phyloP scores from a whole-genome alignment of 345 rosid species.

The Adansonia digitata region DNA sequence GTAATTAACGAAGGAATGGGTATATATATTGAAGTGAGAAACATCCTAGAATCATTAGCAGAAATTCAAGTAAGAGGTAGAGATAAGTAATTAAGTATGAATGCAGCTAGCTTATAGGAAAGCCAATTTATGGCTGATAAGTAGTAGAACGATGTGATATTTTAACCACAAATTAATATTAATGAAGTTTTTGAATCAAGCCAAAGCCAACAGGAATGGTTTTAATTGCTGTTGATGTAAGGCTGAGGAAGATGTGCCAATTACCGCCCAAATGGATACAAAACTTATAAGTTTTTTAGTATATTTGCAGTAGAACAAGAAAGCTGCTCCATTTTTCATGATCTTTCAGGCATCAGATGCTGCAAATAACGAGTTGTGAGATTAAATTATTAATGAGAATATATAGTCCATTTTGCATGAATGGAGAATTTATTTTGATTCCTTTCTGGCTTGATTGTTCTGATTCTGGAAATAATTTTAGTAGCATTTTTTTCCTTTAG shows the following conservation, averaged over 20 bases:
- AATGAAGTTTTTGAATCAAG: not conserved
- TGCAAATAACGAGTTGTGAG: not conserved
- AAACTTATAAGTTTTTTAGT: no score
- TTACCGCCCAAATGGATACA: not conserved
- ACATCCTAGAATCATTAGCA: not conserved
- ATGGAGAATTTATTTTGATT: not conserved
- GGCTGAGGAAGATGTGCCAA: not conserved
- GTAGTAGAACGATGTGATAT: not conserved
- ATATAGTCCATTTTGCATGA: not conserved
- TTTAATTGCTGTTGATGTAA: not conserved
- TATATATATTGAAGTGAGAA: not conserved
- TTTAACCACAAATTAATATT: not conserved
- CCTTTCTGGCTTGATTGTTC: not conserved
- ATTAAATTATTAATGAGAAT: not conserved
- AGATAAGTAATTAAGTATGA: not conserved
- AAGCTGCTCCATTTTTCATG: not conserved
- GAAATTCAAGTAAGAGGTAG: not conserved
- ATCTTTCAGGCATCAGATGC: not conserved
- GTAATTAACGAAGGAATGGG: not conserved
- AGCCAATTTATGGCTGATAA: not conserved
- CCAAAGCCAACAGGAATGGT: not conserved
- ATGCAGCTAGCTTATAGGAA: not conserved
- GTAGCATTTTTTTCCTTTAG: not conserved
- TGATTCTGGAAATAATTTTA: constrained; percentile 2
- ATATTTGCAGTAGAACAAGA: not conserved